Evolutionary conservation across 768 basidiomycete genomes (phyloP).

Genomic region (Naganishia kalamii): DNA sequence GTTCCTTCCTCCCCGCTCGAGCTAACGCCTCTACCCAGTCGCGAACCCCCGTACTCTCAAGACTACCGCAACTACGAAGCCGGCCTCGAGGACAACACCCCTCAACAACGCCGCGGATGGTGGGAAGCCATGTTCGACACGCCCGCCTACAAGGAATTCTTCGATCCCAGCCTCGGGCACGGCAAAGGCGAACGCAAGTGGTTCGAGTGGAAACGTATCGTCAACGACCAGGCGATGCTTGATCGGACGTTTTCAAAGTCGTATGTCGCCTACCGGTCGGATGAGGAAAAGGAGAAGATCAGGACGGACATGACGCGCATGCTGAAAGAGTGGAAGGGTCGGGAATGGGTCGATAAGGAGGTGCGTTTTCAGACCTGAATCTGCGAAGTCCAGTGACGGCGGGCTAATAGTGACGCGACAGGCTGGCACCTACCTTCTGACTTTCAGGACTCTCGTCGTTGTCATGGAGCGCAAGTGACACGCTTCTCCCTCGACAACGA

Average conservation of each 20-base stretch:
- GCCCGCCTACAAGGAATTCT: conserved; percentile 56
- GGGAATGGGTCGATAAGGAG: conserved; percentile 66
- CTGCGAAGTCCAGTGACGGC: background rate
- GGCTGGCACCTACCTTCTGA: conserved; percentile 12
- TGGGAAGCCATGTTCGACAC: conserved; percentile 70
- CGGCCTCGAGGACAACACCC: conserved; percentile 52
- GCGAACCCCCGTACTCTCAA: conserved; percentile 15
- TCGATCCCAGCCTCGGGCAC: conserved; percentile 51
- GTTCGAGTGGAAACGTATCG: conserved; percentile 55
- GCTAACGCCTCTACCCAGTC: background rate
- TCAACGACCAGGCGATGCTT: conserved; percentile 53
- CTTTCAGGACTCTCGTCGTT: conserved; percentile 19
- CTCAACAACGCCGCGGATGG: conserved; percentile 69
- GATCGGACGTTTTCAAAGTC: conserved; percentile 75
- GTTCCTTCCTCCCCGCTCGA: background rate
- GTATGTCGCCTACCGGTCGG: conserved; percentile 64
- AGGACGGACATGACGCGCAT: conserved; percentile 54
- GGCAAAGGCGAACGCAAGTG: conserved; percentile 49
- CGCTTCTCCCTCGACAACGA: too few relatives aligned
- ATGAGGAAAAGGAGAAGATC: conserved; percentile 57
- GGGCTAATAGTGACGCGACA: background rate
- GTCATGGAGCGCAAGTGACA: conserved; percentile 8
- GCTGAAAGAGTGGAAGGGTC: conserved; percentile 57
- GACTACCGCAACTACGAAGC: conserved; percentile 12
- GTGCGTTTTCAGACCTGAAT: conserved; percentile 25